phyloP scores from a whole-genome alignment of 2,329 filamentous ascomycete species.

The Coleophoma crateriformis region DNA sequence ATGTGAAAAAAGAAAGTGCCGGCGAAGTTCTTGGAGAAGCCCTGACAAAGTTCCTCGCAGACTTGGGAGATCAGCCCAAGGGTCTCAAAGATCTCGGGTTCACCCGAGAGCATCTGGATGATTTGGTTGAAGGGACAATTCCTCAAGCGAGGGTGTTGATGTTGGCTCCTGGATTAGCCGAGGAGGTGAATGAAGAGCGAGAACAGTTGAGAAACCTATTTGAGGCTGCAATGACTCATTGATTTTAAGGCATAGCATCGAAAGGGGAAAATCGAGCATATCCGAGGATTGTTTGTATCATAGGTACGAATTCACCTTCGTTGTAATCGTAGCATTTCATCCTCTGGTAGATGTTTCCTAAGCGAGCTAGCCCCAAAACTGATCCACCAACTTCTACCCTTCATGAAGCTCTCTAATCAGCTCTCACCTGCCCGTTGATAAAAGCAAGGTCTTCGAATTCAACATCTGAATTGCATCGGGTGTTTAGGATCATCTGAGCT shows the following conservation, averaged over 20 bases:
- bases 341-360: too few species aligned
- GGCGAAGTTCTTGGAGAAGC: slow-evolving; percentile 86
- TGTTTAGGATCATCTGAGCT: too few species aligned
- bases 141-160: slow-evolving; percentile 87
- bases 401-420: too few species aligned
- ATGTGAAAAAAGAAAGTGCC: slow-evolving; percentile 83
- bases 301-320: too few species aligned
- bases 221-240: slow-evolving; percentile 54
- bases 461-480: too few species aligned
- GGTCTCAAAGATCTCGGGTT: slow-evolving; percentile 85
- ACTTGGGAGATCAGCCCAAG: slow-evolving; percentile 83
- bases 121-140: slow-evolving; percentile 87
- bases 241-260: slow-evolving; percentile 6
- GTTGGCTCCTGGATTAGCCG: slow-evolving; percentile 77
- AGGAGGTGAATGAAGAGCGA: slow-evolving; percentile 63
- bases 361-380: too few species aligned
- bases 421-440: too few species aligned
- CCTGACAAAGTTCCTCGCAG: slow-evolving; percentile 71
- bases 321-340: too few species aligned
- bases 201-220: slow-evolving; percentile 67
- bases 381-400: too few species aligned
- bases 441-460: too few species aligned
- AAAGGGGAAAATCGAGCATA: neutral
- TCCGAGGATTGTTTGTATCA: too few species aligned
- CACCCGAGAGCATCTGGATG: slow-evolving; percentile 66